A percentile compares a stretch with the other conserved stretches of the same genome.
Evolutionary conservation across 1,284 basidiomycete genomes (phyloP).

Genomic region (Volvariella surrecta): DNA sequence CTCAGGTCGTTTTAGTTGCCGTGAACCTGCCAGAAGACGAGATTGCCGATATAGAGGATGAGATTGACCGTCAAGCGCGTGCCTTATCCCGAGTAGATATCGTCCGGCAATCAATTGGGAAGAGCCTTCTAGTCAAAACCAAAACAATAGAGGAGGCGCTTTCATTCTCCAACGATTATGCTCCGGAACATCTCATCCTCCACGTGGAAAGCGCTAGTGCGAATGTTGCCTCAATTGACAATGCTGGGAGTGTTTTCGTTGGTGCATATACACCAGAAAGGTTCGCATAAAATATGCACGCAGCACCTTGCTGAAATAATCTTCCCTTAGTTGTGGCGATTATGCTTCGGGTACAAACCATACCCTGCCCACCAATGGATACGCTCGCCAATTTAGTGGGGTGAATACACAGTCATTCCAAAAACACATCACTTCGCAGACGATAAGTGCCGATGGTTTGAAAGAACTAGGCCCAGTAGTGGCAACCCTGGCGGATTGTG

Average conservation of each 20-base stretch:
- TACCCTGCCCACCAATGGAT: slow-evolving; percentile 91
- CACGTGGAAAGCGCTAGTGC: slow-evolving; percentile 71
- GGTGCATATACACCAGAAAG: slow-evolving; percentile 93
- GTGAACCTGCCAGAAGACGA: slow-evolving; percentile 59
- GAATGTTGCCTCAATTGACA: slow-evolving; percentile 65
- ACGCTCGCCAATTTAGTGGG: slow-evolving; percentile 95
- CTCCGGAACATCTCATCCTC: slow-evolving; percentile 93
- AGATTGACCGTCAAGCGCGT: slow-evolving; percentile 85
- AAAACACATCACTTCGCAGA: slow-evolving; percentile 97
- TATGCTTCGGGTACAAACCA: slow-evolving; percentile 99
- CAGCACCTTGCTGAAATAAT: slow-evolving; percentile 4
- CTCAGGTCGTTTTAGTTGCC: slow-evolving; percentile 91
- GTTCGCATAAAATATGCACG: slow-evolving; percentile 27
- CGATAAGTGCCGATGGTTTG: slow-evolving; percentile 79
- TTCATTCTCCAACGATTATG: slow-evolving; percentile 92
- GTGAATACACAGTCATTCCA: slow-evolving; percentile 98
- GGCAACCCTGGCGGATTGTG: slow-evolving; percentile 86
- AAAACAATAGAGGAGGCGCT: slow-evolving; percentile 69
- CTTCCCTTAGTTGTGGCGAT: slow-evolving; percentile 78
- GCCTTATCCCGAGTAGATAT: slow-evolving; percentile 87
- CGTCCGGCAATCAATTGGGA: slow-evolving; percentile 84
- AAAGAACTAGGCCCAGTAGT: slow-evolving; percentile 82
- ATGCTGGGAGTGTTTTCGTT: slow-evolving; percentile 96
- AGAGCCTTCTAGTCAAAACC: slow-evolving; percentile 85
- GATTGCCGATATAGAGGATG: slow-evolving; percentile 71